Evolutionary conservation across 139 green algal species (phyloP), one percentile per base, ranked within the genome.

Genomic region (Trebouxia sp.): DNA sequence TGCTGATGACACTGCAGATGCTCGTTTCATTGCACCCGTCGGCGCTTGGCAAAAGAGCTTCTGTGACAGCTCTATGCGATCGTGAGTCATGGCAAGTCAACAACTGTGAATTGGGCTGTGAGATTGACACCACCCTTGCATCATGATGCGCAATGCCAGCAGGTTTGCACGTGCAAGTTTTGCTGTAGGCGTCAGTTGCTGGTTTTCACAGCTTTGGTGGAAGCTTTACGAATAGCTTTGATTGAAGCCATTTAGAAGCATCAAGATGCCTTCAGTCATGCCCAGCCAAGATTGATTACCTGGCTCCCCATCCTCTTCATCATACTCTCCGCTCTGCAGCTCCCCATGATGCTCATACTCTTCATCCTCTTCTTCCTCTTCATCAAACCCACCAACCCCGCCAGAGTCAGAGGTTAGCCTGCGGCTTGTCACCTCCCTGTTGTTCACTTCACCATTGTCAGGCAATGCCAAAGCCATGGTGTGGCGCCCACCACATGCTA

Each of bases 381-480:
- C 76, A 15, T 81, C 51, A 81, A 39, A 39, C 3, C 50, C 35
- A 28, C 32, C 51, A 37, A 42, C 53, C 22, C 37, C 35, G 10
- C 76, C 76, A 24, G 39, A 65, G 6, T 28, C 50, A 12, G 35
- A 32, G 6, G 39, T 39, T 6, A 65, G 37, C 24, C 51, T 15
- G 1, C 51, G 47, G 6, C 30, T 32, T 7, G 15, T 17, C 32
- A 65, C 75, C 30, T 58, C 45, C 47, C 53, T 50, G 50, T 53
- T 74, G 51, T 79, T 43, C 24, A 72, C 32, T 20, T 83, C 78
- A 51, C 81, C 74, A 45, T 83, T 87, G 78, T 90, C 85, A 1
- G 93, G 93, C 79, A 96, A 70, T 0, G 90, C 93, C 51, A 96
- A 84, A 65, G 78, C 90, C 65, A 96, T 81, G 28, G 76, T 88